Evolutionary conservation across 2,329 filamentous ascomycete species (phyloP).

Genomic region (Botryotinia globosa): DNA sequence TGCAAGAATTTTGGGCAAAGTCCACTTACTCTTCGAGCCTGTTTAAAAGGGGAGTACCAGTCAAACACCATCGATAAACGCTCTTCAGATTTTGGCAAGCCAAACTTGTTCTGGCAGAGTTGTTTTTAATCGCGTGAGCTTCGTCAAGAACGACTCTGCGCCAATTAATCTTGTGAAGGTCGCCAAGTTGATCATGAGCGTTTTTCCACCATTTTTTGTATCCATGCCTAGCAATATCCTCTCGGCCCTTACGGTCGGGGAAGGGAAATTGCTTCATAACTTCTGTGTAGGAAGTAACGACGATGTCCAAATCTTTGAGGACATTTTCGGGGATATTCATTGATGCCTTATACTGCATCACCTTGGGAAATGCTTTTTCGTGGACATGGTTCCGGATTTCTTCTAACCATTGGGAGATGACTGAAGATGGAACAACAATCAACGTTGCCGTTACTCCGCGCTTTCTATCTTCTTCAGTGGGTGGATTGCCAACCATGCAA

Average conservation of each 20-base stretch:
- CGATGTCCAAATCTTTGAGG: conserved; percentile 33
- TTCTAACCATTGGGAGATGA: conserved; percentile 35
- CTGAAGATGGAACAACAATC: conserved; percentile 34
- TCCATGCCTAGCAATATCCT: conserved; percentile 61
- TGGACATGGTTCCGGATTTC: conserved; percentile 34
- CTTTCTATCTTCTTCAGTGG: conserved; percentile 40
- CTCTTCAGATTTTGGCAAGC: conserved; percentile 43
- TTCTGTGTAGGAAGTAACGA: conserved; percentile 34
- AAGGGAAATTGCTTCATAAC: conserved; percentile 66
- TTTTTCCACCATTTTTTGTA: conserved; percentile 39
- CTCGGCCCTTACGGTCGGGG: conserved; percentile 89
- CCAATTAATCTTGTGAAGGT: conserved; percentile 44
- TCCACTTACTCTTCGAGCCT: conserved; percentile 34
- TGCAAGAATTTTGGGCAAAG: background rate
- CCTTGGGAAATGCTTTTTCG: conserved; percentile 25
- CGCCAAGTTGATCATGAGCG: conserved; percentile 38
- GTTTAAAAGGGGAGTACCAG: conserved; percentile 37
- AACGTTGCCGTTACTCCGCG: conserved; percentile 32
- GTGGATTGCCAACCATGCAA: conserved; percentile 42
- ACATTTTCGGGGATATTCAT: conserved; percentile 16
- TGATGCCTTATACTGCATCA: conserved; percentile 30
- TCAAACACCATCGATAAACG: conserved; percentile 38
- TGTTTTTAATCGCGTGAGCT: conserved; percentile 55
- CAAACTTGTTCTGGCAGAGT: conserved; percentile 41
- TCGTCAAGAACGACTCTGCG: conserved; percentile 57